Percentiles rank a stretch among this genome's conserved stretches.
Evolutionary conservation across 106 monocot species (phyloP).

Genomic region (Ottelia alismoides): DNA sequence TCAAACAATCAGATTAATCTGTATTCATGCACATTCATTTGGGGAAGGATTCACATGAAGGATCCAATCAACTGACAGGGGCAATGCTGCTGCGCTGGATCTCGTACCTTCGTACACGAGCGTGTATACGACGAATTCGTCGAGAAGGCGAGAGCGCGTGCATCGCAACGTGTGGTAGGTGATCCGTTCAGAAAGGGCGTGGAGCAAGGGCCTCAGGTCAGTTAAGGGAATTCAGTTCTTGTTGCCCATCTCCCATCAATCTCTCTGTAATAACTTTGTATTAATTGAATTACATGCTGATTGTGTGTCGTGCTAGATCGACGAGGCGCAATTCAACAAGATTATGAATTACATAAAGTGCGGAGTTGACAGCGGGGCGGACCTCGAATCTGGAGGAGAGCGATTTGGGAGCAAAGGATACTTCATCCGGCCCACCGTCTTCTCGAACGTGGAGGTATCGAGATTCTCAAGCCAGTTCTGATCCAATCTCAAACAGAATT

Average conservation of each 20-base stretch:
- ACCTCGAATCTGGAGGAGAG: constrained; percentile 54
- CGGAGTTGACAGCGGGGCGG: constrained; percentile 50
- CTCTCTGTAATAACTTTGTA: background rate
- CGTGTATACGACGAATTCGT: constrained; percentile 64
- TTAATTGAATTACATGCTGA: background rate
- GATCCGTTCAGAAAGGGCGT: constrained; percentile 75
- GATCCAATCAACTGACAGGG: constrained; percentile 23
- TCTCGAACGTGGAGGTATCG: constrained; percentile 59
- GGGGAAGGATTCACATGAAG: background rate
- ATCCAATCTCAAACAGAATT: background rate
- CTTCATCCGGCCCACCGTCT: constrained; percentile 69
- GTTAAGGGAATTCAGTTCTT: background rate
- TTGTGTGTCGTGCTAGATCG: constrained; percentile 27
- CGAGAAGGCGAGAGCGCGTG: constrained; percentile 67
- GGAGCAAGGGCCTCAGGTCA: constrained; percentile 85
- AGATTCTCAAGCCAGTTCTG: too few species aligned
- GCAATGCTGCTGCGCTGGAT: constrained; percentile 80
- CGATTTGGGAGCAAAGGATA: constrained; percentile 55
- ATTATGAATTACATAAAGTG: constrained; percentile 49
- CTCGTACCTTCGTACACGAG: constrained; percentile 83
- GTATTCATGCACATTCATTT: background rate
- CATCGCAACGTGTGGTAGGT: constrained; percentile 59
- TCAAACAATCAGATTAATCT: background rate
- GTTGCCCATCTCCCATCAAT: too few species aligned
- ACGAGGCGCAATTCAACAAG: constrained; percentile 62